A percentile compares a stretch with the other conserved stretches of the same genome.
Conservation (phyloP, 768 basidiomycete genomes). For the Amanita muscaria region DNA sequence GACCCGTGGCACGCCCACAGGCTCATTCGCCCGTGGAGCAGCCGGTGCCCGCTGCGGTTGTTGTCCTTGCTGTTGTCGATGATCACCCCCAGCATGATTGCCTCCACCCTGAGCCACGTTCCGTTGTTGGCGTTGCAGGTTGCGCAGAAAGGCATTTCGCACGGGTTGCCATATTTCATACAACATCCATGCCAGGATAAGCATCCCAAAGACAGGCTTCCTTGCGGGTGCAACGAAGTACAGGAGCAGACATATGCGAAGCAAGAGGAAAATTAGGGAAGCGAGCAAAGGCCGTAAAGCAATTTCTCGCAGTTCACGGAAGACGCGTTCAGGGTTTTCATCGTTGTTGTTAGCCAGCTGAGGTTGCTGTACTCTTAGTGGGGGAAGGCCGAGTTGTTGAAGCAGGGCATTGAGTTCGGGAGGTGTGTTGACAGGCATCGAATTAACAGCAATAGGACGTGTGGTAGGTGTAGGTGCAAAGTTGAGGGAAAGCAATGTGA, state of each 20-base stretch:
- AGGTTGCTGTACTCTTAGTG: slow-evolving; percentile 26
- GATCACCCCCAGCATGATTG: slow-evolving; percentile 9
- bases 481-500: slow-evolving; percentile 34
- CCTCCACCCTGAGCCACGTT: slow-evolving; percentile 8
- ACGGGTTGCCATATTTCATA: slow-evolving; percentile 74
- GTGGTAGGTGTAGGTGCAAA: slow-evolving; percentile 21
- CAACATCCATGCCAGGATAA: slow-evolving; percentile 60
- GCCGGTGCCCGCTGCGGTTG: slow-evolving; percentile 5
- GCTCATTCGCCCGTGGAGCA: slow-evolving; percentile 1
- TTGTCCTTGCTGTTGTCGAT: slow-evolving; percentile 13
- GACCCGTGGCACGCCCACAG: slow-evolving; percentile 14
- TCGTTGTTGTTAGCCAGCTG: slow-evolving; percentile 19
- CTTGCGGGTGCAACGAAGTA: slow-evolving; percentile 73
- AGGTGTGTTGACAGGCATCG: neutral
- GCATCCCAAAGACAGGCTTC: slow-evolving; percentile 59
- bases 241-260: slow-evolving; percentile 59
- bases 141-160: slow-evolving; percentile 34
- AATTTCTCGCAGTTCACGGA: slow-evolving; percentile 43
- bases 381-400: slow-evolving; percentile 55
- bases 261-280: slow-evolving; percentile 57
- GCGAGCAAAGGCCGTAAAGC: slow-evolving; percentile 59
- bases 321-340: slow-evolving; percentile 23
- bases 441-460: slow-evolving; percentile 28
- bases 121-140: slow-evolving; percentile 24
- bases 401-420: slow-evolving; percentile 49